Percentiles rank a stretch among this genome's conserved stretches.
phyloP scores from a whole-genome alignment of 2,329 filamentous ascomycete species.

The Ceratocystis harringtonii region DNA sequence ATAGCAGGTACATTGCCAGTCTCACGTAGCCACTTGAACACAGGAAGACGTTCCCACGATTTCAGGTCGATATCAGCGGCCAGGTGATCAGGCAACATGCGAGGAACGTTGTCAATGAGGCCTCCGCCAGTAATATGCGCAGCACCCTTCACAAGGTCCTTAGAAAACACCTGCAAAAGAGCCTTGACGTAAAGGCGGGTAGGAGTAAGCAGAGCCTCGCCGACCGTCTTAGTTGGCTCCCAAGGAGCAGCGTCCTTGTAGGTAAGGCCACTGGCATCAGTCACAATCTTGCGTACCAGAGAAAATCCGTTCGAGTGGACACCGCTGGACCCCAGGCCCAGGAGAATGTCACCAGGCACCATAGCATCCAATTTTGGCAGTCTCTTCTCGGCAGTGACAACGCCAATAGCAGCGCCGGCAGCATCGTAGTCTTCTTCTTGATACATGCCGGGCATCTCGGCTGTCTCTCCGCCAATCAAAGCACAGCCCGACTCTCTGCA shows the following conservation, averaged over 20 bases:
- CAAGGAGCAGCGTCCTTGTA: slow-evolving; percentile 68
- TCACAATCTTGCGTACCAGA: slow-evolving; percentile 76
- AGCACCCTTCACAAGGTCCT: slow-evolving; percentile 68
- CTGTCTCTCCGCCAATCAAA: slow-evolving; percentile 91
- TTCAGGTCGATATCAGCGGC: slow-evolving; percentile 66
- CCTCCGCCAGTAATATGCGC: slow-evolving; percentile 96
- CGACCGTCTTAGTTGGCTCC: slow-evolving; percentile 47
- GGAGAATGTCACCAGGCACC: slow-evolving; percentile 65
- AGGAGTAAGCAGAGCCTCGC: slow-evolving; percentile 67
- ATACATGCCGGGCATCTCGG: slow-evolving; percentile 97
- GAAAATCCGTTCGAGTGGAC: slow-evolving; percentile 97
- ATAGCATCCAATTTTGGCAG: slow-evolving; percentile 66
- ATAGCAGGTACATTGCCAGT: slow-evolving; percentile 52
- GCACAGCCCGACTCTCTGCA: slow-evolving; percentile 77
- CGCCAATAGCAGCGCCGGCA: slow-evolving; percentile 77
- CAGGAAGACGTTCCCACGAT: slow-evolving; percentile 58
- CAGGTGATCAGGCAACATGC: slow-evolving; percentile 70
- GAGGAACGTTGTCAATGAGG: slow-evolving; percentile 81
- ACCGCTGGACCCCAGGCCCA: slow-evolving; percentile 73
- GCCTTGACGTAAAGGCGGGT: slow-evolving; percentile 88
- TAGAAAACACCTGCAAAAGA: slow-evolving; percentile 49
- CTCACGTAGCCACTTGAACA: slow-evolving; percentile 76
- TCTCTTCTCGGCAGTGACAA: slow-evolving; percentile 52
- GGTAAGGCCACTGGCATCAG: slow-evolving; percentile 48
- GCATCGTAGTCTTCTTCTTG: slow-evolving; percentile 80